Base-by-base conservation (phyloP, 2,329 filamentous ascomycete genomes). In the Pestalotiopsis sp. region DNA sequence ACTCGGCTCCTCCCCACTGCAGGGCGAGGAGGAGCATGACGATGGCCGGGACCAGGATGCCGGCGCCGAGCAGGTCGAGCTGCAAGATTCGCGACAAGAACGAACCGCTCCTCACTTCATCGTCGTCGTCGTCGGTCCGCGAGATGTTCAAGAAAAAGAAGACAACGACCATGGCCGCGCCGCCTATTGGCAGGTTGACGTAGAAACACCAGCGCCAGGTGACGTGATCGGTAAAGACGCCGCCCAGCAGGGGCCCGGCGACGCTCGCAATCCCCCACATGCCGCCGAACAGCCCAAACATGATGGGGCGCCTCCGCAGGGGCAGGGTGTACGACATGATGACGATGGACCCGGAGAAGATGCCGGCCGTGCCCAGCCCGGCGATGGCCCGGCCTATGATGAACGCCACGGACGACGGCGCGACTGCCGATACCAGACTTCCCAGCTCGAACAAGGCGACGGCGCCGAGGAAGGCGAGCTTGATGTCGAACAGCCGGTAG, bases 1-100 rank as follows among this genome's bases (percentile, higher is more conserved):
- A 84, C 27, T 83, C 75, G 52, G 83, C 79, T 9, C 88, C 88
- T 14, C 87, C 88, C 84, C 85, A 89, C 72, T 89, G 84, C 49
- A 90, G 79, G 7, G 86, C 87, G 4, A 90, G 80, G 9, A 90
- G 78, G 13, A 89, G 79, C 72, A 83, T 85, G 70, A 89, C 75
- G 60, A 89, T 81, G 49, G 83, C 82, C 1, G 87, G 85, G 36
- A 88, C 80, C 73, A 89, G 82, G 68, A 87, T 77, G n/a, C 76
- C 75, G 2, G 83, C 83, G 36, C 87, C 87, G 11, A 81, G 59
- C 11, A 86, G 75, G 72, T 89, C 87, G 60, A 89, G 79, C 70
- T 83, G 80, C 60, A 80, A 74, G 38, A 88, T 63, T 13, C 84
- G 81, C 41, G 75, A 67, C 27, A 78, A 14, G 62, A 83, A 73